Conservation (phyloP, 257 asterid species). For the Perilla frutescens region DNA sequence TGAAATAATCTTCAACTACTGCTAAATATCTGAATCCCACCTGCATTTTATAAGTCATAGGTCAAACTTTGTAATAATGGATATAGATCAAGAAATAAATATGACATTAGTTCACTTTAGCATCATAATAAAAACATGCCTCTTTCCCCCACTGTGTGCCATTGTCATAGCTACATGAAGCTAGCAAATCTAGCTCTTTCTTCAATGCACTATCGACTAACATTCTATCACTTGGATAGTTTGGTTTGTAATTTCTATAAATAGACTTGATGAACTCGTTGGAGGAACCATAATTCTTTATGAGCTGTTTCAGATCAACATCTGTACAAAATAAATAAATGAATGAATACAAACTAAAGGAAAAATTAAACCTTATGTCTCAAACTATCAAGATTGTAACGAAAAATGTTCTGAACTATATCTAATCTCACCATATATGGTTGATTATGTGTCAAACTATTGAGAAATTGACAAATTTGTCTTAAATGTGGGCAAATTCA, state of each 20-base stretch:
- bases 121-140: slow-evolving; percentile 38
- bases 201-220: slow-evolving; percentile 6
- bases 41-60: slow-evolving; percentile 33
- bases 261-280: slow-evolving; percentile 54
- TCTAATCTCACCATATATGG: too few species aligned
- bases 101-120: not conserved
- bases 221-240: not conserved
- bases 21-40: slow-evolving; percentile 59
- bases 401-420: too few species aligned
- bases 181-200: slow-evolving; percentile 47
- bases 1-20: slow-evolving; percentile 59
- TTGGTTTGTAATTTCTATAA: slow-evolving; percentile 29
- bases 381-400: too few species aligned
- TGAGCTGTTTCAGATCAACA: slow-evolving; percentile 41
- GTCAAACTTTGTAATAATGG: too few species aligned
- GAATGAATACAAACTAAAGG: too few species aligned
- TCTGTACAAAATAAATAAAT: slow-evolving; percentile 30
- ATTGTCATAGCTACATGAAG: slow-evolving; percentile 56
- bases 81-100: too few species aligned
- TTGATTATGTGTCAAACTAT: too few species aligned
- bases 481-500: too few species aligned
- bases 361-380: too few species aligned
- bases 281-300: slow-evolving; percentile 56
- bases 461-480: too few species aligned
- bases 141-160: slow-evolving; percentile 64